Evolutionary conservation across 345 rosid genomes (phyloP), one percentile per base, ranked within the genome.

Genomic region (Mallotus nudiflorus): DNA sequence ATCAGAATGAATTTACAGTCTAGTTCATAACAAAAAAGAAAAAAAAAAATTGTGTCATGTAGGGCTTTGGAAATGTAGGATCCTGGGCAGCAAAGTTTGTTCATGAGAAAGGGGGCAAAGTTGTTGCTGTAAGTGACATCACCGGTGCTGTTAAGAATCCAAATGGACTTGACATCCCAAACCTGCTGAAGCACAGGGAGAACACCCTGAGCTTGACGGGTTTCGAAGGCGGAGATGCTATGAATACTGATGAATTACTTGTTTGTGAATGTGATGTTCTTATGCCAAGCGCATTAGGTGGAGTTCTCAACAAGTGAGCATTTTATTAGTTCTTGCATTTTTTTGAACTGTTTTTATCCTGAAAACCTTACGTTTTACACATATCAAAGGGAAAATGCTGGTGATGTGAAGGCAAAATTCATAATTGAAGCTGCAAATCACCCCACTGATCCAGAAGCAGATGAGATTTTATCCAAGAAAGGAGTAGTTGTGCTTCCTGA

Each of bases 361-460:
- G 24, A 12, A 3, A 10, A 53, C n/a, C n/a, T n/a, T n/a, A n/a
- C n/a, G n/a, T n/a, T n/a, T n/a, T n/a, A n/a, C n/a, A n/a, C 31
- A 8, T 22, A 31, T 39, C 15, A 1, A 31, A 73, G 77, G 71
- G 71, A 39, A 10, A 73, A 66, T 59, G 77, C 71, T 19, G 45
- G 33, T 13, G 61, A 66, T 24, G 71, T 73, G 31, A 66, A 60
- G 67, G 71, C 71, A 0, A 73, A 73, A n/a, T 73, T 73, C 52
- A 59, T 66, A 0, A 50, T 73, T 14, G 77, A 66, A 49, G 77
- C 71, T 24, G 71, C 77, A 37, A 66, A 73, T 49, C 77, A 66
- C 59, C 71, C 71, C 14, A 73, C 77, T 19, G 77, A 73, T 66
- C 71, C 77, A 6, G 71, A 73, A 66, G 77, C 77, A 16, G 77